These are phyloP conservation scores for Bryum argenteum DNA, from an alignment of 225 moss, liverwort and hornwort species.

Conservation along the genomic window DNA sequence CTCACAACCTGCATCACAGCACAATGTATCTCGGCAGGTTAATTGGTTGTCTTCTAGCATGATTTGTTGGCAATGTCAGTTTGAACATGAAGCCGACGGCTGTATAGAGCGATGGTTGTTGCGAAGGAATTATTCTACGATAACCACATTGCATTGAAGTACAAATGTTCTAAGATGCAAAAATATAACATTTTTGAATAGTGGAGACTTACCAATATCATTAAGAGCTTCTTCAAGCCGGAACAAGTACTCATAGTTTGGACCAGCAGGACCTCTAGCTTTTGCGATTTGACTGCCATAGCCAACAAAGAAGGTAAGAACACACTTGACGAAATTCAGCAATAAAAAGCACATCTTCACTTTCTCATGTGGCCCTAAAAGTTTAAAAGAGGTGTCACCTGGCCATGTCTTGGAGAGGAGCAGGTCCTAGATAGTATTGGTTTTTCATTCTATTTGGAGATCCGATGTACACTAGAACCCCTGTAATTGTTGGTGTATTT, in stretches of 20 bases:
- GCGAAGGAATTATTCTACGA: too few species aligned
- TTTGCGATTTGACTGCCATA: slow-evolving; percentile 77
- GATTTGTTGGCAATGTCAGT: too few species aligned
- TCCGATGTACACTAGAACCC: slow-evolving; percentile 84
- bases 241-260: slow-evolving; percentile 71
- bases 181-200: too few species aligned
- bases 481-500: slow-evolving; percentile 61
- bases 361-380: too few species aligned
- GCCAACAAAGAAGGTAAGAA: slow-evolving; percentile 2
- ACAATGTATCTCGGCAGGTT: background rate
- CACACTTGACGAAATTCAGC: background rate
- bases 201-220: slow-evolving; percentile 80
- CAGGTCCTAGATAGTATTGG: slow-evolving; percentile 81
- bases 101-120: too few species aligned
- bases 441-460: slow-evolving; percentile 54
- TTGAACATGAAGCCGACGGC: too few species aligned
- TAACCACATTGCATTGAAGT: too few species aligned
- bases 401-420: slow-evolving; percentile 81
- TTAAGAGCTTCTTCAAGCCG: slow-evolving; percentile 71
- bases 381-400: slow-evolving; percentile 40
- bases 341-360: background rate
- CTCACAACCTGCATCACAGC: slow-evolving; percentile 59
- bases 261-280: slow-evolving; percentile 79
- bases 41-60: too few species aligned
- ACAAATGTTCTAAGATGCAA: too few species aligned